Base-by-base conservation (phyloP, 176 grass and related monocot genomes). In the Triticum dicoccoides region DNA sequence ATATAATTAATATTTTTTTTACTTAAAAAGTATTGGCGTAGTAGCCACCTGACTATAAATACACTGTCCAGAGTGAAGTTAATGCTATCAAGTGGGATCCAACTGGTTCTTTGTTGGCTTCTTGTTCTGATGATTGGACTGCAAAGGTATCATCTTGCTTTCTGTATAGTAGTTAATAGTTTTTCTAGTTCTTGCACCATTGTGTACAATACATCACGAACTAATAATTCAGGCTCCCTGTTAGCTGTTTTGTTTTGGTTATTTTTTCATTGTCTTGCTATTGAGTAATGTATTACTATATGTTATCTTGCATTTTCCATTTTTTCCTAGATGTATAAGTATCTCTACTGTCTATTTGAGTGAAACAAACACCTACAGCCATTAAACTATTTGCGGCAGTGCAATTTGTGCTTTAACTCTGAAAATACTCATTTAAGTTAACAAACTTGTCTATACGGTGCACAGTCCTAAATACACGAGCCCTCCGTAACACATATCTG, bases 1-100 rank as follows among this genome's bases (percentile, higher is more conserved):
- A 64, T 84, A 39, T 35, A 73, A 45, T 29, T 30, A 30, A 29
- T 21, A 68, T 62, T n/a, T 4, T 42, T 24, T 24, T 15, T 9
- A 8, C 61, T 34, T 62, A 78, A 69, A 61, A 42, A 69, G 67
- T 83, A 23, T 30, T 81, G 14, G 33, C 44, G 11, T 73, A 63
- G 20, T 38, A 35, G 7, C 47, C 32, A 65, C 65, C 35, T 83
- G 24, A 78, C 44, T 80, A 14, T 74, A 45, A 72, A 52, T 41
- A 56, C 5, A 24, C 38, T 80, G 68, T 94, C 56, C 82, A 96
- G 93, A 95, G 85, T 75, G 97, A 98, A 90, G 97, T 98, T 83
- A 98, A 98, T 90, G 97, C 97, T 85, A 98, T 98, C 78, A 98
- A 98, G 80, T 98, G 97, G 97, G 97, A 98, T 88, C 97, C 97